Conservation (phyloP, 1,139 yeast genomes). For the Lodderomyces elongisporus region DNA sequence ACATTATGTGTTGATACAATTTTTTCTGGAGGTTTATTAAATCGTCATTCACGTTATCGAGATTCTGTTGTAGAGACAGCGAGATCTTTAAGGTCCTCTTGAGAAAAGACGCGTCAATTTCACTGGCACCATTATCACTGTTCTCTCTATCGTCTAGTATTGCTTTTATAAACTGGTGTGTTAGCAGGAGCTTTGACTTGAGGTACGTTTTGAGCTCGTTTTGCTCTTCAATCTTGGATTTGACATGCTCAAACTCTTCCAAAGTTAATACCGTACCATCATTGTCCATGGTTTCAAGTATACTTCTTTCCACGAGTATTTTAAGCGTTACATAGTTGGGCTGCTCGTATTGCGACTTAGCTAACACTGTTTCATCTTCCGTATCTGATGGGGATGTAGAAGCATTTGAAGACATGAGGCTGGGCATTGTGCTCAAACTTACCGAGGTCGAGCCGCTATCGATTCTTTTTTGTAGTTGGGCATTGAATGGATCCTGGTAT, state of each 20-base stretch:
- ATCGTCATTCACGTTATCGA: slow-evolving; percentile 25
- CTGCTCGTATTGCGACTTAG: slow-evolving; percentile 13
- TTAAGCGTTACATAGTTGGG: slow-evolving; percentile 37
- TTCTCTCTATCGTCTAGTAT: slow-evolving; percentile 15
- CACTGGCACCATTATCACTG: too few relatives aligned
- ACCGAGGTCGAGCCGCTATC: slow-evolving; percentile 27
- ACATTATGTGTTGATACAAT: slow-evolving; percentile 38
- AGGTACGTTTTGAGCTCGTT: slow-evolving; percentile 30
- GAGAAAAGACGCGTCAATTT: slow-evolving; percentile 25
- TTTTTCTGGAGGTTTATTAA: slow-evolving; percentile 25
- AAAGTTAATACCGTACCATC: slow-evolving; percentile 34
- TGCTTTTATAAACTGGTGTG: slow-evolving; percentile 33
- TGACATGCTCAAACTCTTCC: slow-evolving; percentile 25
- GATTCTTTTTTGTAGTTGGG: slow-evolving; percentile 31
- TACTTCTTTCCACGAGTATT: slow-evolving; percentile 41
- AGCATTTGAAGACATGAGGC: slow-evolving; percentile 14
- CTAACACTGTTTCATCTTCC: background rate
- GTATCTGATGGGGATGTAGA: slow-evolving; percentile 12
- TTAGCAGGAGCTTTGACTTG: slow-evolving; percentile 26
- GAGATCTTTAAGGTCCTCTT: slow-evolving; percentile 33
- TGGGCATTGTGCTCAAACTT: slow-evolving; percentile 14
- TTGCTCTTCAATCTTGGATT: slow-evolving; percentile 26
- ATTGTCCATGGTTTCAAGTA: slow-evolving; percentile 36
- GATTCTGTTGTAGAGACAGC: slow-evolving; percentile 29
- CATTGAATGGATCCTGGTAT: slow-evolving; percentile 33